Percentiles rank a stretch among this genome's conserved stretches.
These are phyloP conservation scores for Xylariaceae sp. DNA, from an alignment of 2,329 filamentous ascomycete genomes.

Conservation along the genomic window DNA sequence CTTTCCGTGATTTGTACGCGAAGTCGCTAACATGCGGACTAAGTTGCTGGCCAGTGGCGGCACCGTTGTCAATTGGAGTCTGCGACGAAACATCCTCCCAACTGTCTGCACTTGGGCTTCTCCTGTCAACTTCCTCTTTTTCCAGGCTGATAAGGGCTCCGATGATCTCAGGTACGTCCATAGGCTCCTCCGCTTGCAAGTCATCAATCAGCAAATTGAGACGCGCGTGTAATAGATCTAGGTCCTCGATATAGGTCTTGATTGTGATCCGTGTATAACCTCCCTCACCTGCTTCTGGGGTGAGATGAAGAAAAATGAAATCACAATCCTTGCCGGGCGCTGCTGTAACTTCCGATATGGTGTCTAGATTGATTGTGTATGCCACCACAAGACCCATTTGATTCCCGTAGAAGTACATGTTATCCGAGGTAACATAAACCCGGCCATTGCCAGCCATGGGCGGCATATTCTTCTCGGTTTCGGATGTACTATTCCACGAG, in stretches of 20 bases:
- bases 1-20: constrained; percentile 34
- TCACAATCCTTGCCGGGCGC: constrained; percentile 89
- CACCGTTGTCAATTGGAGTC: constrained; percentile 57
- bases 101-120: constrained; percentile 75
- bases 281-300: constrained; percentile 57
- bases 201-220: constrained; percentile 84
- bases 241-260: constrained; percentile 88
- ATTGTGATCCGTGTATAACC: constrained; percentile 74
- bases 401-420: constrained; percentile 95
- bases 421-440: constrained; percentile 80
- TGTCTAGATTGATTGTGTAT: constrained; percentile 69
- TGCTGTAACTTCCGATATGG: constrained; percentile 83
- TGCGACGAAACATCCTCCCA: constrained; percentile 77
- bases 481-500: constrained; percentile 64
- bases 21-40: constrained; percentile 33
- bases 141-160: constrained; percentile 73
- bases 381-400: constrained; percentile 87
- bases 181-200: constrained; percentile 66
- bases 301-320: constrained; percentile 79
- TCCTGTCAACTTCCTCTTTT: constrained; percentile 50
- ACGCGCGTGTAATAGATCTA: constrained; percentile 75
- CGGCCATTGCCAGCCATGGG: constrained; percentile 65
- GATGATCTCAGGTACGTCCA: constrained; percentile 66
- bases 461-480: constrained; percentile 39
- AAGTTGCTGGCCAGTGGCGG: constrained; percentile 38